phyloP scores from a whole-genome alignment of 306 rosid species.

The Abrus pulchellus region DNA sequence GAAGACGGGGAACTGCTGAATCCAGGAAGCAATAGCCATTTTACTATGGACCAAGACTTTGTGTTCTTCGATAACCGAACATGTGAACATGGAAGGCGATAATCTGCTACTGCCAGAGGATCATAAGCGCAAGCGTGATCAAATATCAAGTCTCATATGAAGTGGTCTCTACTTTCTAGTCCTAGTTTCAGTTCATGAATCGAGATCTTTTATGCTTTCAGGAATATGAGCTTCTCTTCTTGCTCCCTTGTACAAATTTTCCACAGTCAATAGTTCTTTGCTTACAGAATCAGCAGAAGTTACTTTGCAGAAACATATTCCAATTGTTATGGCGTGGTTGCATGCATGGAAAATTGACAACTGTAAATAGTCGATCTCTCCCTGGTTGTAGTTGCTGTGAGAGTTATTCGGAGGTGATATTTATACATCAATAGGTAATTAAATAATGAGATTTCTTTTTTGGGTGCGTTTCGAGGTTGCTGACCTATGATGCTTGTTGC shows the following conservation, averaged over 20 bases:
- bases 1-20: slow-evolving; percentile 53
- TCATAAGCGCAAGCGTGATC: slow-evolving; percentile 55
- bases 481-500: background rate
- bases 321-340: slow-evolving; percentile 34
- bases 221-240: background rate
- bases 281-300: slow-evolving; percentile 10
- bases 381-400: slow-evolving; percentile 2
- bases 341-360: slow-evolving; percentile 8
- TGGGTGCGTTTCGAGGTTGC: background rate
- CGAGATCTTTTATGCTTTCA: background rate
- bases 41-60: slow-evolving; percentile 58
- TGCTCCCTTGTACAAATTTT: slow-evolving; percentile 36
- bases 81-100: slow-evolving; percentile 52
- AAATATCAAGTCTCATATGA: slow-evolving; percentile 67
- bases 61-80: slow-evolving; percentile 50
- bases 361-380: slow-evolving; percentile 39
- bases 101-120: slow-evolving; percentile 43
- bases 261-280: slow-evolving; percentile 16
- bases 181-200: slow-evolving; percentile 17
- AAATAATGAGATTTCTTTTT: slow-evolving; percentile 1
- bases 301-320: slow-evolving; percentile 29
- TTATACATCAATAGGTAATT: background rate
- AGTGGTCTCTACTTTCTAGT: background rate
- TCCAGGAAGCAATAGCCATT: slow-evolving; percentile 39
- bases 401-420: background rate